Evolutionary conservation across 2,329 filamentous ascomycete genomes (phyloP).

Genomic region (Leptographium lundbergii): DNA sequence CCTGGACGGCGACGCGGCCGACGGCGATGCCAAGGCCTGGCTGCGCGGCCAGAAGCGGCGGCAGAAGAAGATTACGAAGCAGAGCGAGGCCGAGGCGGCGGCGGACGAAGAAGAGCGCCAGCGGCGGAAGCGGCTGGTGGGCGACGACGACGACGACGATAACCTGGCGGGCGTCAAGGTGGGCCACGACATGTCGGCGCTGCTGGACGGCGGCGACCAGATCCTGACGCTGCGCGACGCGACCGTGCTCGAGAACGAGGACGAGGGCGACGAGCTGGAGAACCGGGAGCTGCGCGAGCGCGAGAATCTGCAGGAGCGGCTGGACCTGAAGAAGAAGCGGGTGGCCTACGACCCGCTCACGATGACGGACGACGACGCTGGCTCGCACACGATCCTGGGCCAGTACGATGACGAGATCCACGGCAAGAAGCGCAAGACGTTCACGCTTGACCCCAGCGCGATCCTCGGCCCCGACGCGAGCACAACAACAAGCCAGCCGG

Average conservation of each 20-base stretch:
- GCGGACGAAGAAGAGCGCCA: slow-evolving; percentile 29
- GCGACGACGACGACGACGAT: slow-evolving; percentile 58
- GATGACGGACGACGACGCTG: slow-evolving; percentile 52
- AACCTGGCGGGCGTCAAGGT: slow-evolving; percentile 86
- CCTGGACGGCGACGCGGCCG: slow-evolving; percentile 38
- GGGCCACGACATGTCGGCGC: slow-evolving; percentile 70
- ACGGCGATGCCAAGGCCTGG: slow-evolving; percentile 75
- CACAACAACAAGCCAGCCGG: not conserved
- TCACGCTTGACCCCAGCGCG: slow-evolving; percentile 73
- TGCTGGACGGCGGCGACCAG: slow-evolving; percentile 75
- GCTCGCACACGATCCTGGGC: slow-evolving; percentile 56
- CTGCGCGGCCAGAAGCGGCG: slow-evolving; percentile 82
- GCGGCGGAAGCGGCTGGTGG: not conserved
- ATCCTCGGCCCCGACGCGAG: slow-evolving; percentile 34
- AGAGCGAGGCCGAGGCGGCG: slow-evolving; percentile 66
- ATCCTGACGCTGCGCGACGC: slow-evolving; percentile 91
- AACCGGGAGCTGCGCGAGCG: slow-evolving; percentile 59
- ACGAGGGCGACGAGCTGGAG: slow-evolving; percentile 82
- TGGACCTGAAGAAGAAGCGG: slow-evolving; percentile 83
- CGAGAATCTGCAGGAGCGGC: slow-evolving; percentile 60
- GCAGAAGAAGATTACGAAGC: slow-evolving; percentile 80
- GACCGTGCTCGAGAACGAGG: slow-evolving; percentile 71
- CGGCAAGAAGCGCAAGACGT: slow-evolving; percentile 77
- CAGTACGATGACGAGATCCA: slow-evolving; percentile 96
- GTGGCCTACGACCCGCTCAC: slow-evolving; percentile 65